A percentile compares a stretch with the other conserved stretches of the same genome.
Evolutionary conservation across 2,329 filamentous ascomycete species (phyloP).

Genomic region (Arthrobotrys iridis): DNA sequence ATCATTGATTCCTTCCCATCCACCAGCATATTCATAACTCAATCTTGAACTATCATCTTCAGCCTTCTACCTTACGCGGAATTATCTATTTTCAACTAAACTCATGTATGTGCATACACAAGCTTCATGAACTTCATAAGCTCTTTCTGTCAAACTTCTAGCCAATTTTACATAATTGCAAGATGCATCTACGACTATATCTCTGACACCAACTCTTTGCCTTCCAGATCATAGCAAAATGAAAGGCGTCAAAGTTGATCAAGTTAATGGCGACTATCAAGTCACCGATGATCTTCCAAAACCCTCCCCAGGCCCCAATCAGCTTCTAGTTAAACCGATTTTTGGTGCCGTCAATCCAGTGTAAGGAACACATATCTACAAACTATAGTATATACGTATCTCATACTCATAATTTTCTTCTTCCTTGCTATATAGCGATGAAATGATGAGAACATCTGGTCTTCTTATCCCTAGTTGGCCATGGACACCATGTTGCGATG

Average conservation of each 20-base stretch:
- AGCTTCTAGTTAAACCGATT: conserved; percentile 44
- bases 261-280: conserved; percentile 24
- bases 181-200: too few relatives aligned
- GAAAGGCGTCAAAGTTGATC: conserved; percentile 40
- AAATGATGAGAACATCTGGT: conserved; percentile 37
- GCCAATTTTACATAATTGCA: too few relatives aligned
- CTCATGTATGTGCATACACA: too few relatives aligned
- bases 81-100: too few relatives aligned
- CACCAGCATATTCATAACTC: too few relatives aligned
- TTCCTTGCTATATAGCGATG: conserved; percentile 25
- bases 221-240: conserved; percentile 14
- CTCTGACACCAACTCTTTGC: too few relatives aligned
- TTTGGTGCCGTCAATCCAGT: conserved; percentile 45
- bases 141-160: too few relatives aligned
- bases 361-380: conserved; percentile 7
- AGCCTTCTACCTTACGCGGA: too few relatives aligned
- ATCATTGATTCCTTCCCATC: too few relatives aligned
- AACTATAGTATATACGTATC: neutral
- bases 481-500: conserved; percentile 47
- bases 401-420: neutral
- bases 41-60: too few relatives aligned
- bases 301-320: conserved; percentile 9
- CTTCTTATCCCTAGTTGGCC: conserved; percentile 33
- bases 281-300: conserved; percentile 31
- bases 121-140: too few relatives aligned